Base-by-base conservation (phyloP, 2,329 filamentous ascomycete genomes). In the Fusarium gaditjirri region DNA sequence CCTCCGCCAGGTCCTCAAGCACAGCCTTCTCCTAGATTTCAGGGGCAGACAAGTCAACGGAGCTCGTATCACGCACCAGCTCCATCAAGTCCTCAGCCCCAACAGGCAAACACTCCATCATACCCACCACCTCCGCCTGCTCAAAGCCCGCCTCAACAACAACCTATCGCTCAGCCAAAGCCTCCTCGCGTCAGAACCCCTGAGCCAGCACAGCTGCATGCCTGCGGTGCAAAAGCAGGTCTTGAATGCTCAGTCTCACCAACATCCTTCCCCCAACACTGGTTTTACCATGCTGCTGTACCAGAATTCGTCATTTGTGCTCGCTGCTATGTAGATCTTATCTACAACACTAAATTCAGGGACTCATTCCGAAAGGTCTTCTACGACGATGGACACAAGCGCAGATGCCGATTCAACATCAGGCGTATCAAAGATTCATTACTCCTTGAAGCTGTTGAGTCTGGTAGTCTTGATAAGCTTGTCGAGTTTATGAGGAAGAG, bases 281-380 rank as follows among this genome's bases (percentile, higher is more conserved):
- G 83, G 83, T 82, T 83, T 69, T 74, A 72, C 6, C 81, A 84
- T 42, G 64, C 77, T 1, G 60, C 68, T 2, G 79, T 78, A 2
- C 79, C 81, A 0, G 71, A 77, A 2, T 82, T 79, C 25, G 47
- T 73, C 5, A 75, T 84, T 53, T 85, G 83, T 65, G 78, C 81
- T 5, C 70, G 78, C 6, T 84, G 83, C 71, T 84, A 83, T 57
- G 76, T 79, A 11, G 78, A 83, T 56, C 60, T 81, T 33, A 80
- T 84, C n/a, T 77, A 76, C 62, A 56, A 75, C 8, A 80, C 80
- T 0, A 60, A 35, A 2, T 80, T 82, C 60, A 47, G 75, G 10
- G 41, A 70, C 38, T 61, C 71, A 0, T 84, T 84, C 54, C 50
- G 43, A 1, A 68, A 60, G 12, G 60, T 65, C 5, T 58, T 68